Percentiles rank a stretch among this genome's conserved stretches.
Conservation (phyloP, 2,329 filamentous ascomycete species). For the Nothophoma quercina region DNA sequence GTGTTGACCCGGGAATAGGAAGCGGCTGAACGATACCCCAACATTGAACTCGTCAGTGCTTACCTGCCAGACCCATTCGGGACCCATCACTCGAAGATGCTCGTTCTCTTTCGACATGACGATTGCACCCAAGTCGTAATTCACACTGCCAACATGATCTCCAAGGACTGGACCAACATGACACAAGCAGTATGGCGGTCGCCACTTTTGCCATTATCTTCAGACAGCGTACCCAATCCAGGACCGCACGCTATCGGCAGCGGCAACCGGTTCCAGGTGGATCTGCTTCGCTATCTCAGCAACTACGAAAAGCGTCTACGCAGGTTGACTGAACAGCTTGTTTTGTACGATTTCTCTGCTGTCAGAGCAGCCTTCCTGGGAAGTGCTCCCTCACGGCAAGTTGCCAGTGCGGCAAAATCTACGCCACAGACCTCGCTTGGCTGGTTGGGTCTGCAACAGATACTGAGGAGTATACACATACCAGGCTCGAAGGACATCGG, state of each 20-base stretch:
- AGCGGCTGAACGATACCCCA: constrained; percentile 67
- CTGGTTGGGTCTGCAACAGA: constrained; percentile 72
- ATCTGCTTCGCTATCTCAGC: constrained; percentile 75
- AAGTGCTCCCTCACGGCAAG: constrained; percentile 76
- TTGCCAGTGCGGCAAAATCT: constrained; percentile 53
- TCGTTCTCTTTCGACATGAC: constrained; percentile 81
- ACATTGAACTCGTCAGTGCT: constrained; percentile 75
- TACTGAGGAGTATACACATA: constrained; percentile 60
- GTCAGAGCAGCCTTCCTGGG: constrained; percentile 77
- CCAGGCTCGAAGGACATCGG: constrained; percentile 40
- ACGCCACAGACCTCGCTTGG: constrained; percentile 71
- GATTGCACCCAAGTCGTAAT: constrained; percentile 80
- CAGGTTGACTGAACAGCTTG: constrained; percentile 65
- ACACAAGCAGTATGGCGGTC: constrained; percentile 84
- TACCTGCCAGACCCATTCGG: constrained; percentile 86
- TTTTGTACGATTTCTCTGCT: constrained; percentile 71
- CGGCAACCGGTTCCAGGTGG: constrained; percentile 76
- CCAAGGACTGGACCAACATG: constrained; percentile 87
- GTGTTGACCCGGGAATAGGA: constrained; percentile 56
- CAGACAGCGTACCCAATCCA: constrained; percentile 7
- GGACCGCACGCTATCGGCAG: constrained; percentile 57
- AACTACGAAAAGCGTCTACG: constrained; percentile 70
- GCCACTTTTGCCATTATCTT: constrained; percentile 67
- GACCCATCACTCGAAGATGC: constrained; percentile 86
- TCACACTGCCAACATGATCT: constrained; percentile 92